Base-by-base conservation (phyloP, 306 rosid genomes). In the barrel medic (Medicago truncatula) region DNA sequence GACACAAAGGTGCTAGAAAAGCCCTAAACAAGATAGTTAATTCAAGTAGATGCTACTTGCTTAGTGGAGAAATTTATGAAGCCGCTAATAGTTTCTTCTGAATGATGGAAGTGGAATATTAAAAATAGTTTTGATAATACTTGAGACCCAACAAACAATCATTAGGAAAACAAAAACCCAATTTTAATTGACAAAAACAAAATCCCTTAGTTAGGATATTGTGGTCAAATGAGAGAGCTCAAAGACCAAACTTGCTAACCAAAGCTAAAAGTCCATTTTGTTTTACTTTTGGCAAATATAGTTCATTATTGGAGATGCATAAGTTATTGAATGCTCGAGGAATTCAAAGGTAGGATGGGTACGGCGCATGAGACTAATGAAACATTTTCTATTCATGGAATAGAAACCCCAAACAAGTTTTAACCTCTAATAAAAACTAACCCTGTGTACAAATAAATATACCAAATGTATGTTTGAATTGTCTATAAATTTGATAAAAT, bases 21-120 rank as follows among this genome's bases (percentile, higher is more conserved):
- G 9, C 57, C 23, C 47, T 64, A 70, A 80, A 23, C 17, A 76
- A 56, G 62, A 28, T 8, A 14, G 9, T 31, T 57, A 41, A 73
- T 16, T 7, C 31, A 28, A 28, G 31, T 28, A 28, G 31, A 28
- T 28, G 31, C 31, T 28, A 4, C 31, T 28, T 71, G 75, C 17
- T 52, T 71, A 81, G 89, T 81, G 87, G 92, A 59, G 92, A 63
- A 31, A 59, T 25, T 82, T 71, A 80, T 74, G 90, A 81, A 82
- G 75, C 38, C 43, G 28, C 41, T 58, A 36, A 61, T 79, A 20
- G 18, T 60, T 72, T 70, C 62, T 76, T 78, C 78, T 46, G 38
- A 49, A 70, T 39, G 66, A 78, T 57, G 44, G 41, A 72, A 63
- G 38, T 34, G 38, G 38, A 34, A 34, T 34, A 34, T 59, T 31